Evolutionary conservation across 805 yeast genomes (phyloP), one percentile per base, ranked within the genome.

Genomic region (Monosporozyma aerobia): DNA sequence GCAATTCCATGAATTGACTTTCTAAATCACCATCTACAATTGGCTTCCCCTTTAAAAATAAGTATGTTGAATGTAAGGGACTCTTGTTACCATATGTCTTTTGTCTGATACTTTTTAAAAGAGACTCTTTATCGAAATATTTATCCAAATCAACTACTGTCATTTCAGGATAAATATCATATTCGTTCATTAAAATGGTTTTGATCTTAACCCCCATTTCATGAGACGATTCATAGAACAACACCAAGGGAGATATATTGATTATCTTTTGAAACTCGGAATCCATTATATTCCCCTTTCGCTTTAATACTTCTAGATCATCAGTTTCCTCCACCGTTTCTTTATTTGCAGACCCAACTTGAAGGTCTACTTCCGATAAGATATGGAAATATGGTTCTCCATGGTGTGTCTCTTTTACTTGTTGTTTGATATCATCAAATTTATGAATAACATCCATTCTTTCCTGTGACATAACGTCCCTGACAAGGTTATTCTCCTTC

Each of bases 101-200:
- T 43, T 43, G 25, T 13, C 11, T 43, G 25, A 44, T n/a, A 29
- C 25, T 22, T 14, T 8, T 23, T 29, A 44, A 30, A 8, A 44
- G n/a, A 16, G 23, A 16, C 25, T 16, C 16, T 16, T 25, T 27
- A n/a, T 29, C 35, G 16, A 16, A 30, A 66, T 89, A 95, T 62
- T 75, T 76, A 67, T 90, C 96, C 49, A 90, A 73, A 64, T 90
- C 97, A 14, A 90, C 89, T 50, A 86, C 74, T 5, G 77, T 68
- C 0, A 90, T 89, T 44, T 76, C 73, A 2, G 97, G 97, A 5
- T 77, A 76, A 53, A 90, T 78, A 53, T 78, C 79, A 69, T 88
- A 88, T 59, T 80, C 79, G 22, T 76, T 79, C 16, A 69, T 67
- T 51, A 90, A 71, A 46, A 90, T 70, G 40, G 77, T 73, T 71